These are phyloP conservation scores for Chaetomiaceae sp. DNA, from an alignment of 2,329 filamentous ascomycete genomes.

Conservation along the genomic window DNA sequence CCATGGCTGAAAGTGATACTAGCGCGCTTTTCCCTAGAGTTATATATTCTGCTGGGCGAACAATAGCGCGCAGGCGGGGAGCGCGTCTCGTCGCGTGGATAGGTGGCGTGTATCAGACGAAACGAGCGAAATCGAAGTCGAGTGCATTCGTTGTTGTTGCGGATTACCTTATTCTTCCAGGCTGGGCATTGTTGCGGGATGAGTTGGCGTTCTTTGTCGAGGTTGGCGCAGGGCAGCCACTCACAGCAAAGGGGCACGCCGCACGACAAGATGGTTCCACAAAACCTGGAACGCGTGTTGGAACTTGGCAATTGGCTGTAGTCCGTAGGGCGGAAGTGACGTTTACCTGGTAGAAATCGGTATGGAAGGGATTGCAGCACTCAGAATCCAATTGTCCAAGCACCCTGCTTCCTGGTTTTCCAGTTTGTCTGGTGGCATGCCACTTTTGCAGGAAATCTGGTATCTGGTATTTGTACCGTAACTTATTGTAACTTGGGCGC, in stretches of 20 bases:
- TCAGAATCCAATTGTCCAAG: no score
- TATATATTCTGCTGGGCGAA: no score
- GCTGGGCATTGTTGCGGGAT: constrained; percentile 6
- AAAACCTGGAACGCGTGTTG: not conserved
- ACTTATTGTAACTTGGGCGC: no score
- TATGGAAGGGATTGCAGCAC: no score
- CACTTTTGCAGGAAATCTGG: no score
- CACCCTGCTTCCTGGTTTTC: no score
- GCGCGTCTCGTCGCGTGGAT: constrained; percentile 1
- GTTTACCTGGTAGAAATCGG: no score
- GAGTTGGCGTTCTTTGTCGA: constrained; percentile 17
- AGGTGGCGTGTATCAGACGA: not conserved
- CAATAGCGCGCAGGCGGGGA: not conserved
- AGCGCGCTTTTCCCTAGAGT: not conserved
- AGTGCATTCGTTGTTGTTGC: not conserved
- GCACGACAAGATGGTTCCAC: no score
- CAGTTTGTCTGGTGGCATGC: no score
- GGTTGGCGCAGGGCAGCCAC: not conserved
- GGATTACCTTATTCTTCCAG: constrained; percentile 5
- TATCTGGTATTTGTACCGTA: no score
- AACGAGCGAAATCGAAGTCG: not conserved
- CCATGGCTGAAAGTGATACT: constrained; percentile 12
- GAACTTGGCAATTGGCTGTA: constrained; percentile 15
- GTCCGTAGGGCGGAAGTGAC: no score
- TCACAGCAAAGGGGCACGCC: not conserved